These are phyloP conservation scores for Herpotrichia juniperi DNA, from an alignment of 2,329 filamentous ascomycete genomes.

Conservation along the genomic window DNA sequence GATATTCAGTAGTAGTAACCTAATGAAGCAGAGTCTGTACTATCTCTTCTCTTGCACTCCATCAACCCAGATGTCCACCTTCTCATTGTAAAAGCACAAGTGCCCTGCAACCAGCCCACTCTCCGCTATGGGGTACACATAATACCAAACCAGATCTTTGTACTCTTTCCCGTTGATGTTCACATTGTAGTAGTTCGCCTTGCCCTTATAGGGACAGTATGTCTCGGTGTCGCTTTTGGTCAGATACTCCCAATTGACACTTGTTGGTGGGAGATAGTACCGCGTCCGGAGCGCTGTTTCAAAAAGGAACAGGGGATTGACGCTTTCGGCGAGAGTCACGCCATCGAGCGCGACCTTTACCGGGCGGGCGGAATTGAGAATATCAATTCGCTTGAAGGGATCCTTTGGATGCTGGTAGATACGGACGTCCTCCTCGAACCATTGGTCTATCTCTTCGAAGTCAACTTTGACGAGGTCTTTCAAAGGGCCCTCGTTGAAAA, in stretches of 20 bases:
- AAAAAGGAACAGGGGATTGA: conserved; percentile 58
- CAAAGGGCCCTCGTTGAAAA: conserved; percentile 31
- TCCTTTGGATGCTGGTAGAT: conserved; percentile 71
- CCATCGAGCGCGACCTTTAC: conserved; percentile 60
- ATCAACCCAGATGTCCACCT: conserved; percentile 67
- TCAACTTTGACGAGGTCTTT: conserved; percentile 38
- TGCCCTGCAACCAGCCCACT: conserved; percentile 61
- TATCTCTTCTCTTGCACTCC: conserved; percentile 50
- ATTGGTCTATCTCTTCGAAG: conserved; percentile 46
- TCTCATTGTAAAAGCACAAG: conserved; percentile 72
- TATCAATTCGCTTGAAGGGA: conserved; percentile 69
- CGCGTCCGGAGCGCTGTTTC: conserved; percentile 66
- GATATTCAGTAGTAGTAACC: too few species aligned
- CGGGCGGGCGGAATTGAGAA: conserved; percentile 60
- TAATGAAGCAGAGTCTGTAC: neutral
- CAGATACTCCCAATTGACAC: conserved; percentile 55
- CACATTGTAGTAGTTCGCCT: conserved; percentile 67
- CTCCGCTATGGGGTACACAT: conserved; percentile 63
- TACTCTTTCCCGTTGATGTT: conserved; percentile 52
- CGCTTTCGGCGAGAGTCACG: conserved; percentile 52
- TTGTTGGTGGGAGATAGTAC: conserved; percentile 64
- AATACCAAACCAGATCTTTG: conserved; percentile 68
- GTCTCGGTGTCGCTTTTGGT: conserved; percentile 60
- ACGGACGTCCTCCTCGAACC: conserved; percentile 65
- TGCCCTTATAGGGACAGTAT: conserved; percentile 71